Evolutionary conservation across 306 rosid species (phyloP).

Genomic region (Vigna mungo): DNA sequence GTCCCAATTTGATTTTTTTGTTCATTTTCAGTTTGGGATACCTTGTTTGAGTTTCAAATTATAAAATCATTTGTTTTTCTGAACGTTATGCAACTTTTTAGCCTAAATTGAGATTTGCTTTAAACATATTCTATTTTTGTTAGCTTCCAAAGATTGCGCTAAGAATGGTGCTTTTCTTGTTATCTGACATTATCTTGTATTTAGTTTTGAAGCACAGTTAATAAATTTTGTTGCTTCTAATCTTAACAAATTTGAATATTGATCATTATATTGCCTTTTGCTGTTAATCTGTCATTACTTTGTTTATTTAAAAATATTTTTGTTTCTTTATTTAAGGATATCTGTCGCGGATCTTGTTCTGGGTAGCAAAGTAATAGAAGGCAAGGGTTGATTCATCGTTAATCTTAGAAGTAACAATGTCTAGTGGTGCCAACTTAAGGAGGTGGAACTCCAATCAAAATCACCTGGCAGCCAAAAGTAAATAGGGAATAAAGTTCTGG

Average conservation of each 20-base stretch:
- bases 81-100: neutral
- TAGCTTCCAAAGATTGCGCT: slow-evolving; percentile 14
- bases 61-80: slow-evolving; percentile 2
- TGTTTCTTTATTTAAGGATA: slow-evolving; percentile 55
- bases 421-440: slow-evolving; percentile 51
- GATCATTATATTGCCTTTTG: slow-evolving; percentile 16
- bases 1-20: no score
- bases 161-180: slow-evolving; percentile 5
- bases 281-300: neutral
- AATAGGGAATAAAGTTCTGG: slow-evolving; percentile 39
- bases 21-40: neutral
- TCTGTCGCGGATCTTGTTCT: no score
- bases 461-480: slow-evolving; percentile 40
- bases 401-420: slow-evolving; percentile 42
- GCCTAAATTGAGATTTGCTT: neutral
- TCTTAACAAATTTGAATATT: neutral
- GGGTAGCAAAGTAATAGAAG: slow-evolving; percentile 52
- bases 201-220: slow-evolving; percentile 16
- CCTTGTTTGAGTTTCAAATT: slow-evolving; percentile 26
- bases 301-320: slow-evolving; percentile 1
- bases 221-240: neutral
- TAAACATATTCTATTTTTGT: slow-evolving; percentile 14
- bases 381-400: slow-evolving; percentile 42
- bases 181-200: neutral
- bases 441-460: slow-evolving; percentile 38